Base-by-base conservation (phyloP, 78 protist genomes). In the Isochrysis galbana region DNA sequence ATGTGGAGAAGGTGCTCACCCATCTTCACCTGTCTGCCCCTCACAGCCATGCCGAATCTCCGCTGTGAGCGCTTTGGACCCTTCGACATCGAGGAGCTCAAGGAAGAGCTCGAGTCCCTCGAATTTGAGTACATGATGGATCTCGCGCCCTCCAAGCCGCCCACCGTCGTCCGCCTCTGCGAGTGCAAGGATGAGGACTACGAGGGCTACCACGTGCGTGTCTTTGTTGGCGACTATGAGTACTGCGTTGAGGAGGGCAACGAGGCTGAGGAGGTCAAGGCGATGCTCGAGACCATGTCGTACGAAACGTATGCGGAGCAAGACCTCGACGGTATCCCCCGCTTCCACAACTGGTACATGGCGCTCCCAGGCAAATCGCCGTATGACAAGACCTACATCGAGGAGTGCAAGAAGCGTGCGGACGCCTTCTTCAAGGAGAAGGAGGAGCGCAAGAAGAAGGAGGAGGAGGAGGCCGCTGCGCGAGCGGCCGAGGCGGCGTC, bases 281-380 rank as follows among this genome's bases (percentile, higher is more conserved):
- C 2, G 47, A 77, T 77, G 84, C 84, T 77, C 84, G 84, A 77
- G 84, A 22, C 84, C 2, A 36, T 77, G 47, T 22, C 44, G 25
- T 77, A 77, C 84, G 84, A 77, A 46, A 39, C 47, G 84, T 77
- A 77, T 14, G 84, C 84, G 0, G 84, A 77, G 84, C 84, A 77
- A 26, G 84, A 77, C 84, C 84, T 77, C 26, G 84, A 77, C 34
- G 84, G 84, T 46, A 14, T 77, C 32, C 84, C 84, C 14, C 84
- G 84, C 84, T 77, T 77, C 84, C 84, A 77, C 84, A 77, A 77
- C 84, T 77, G 84, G 84, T 77, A 77, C 47, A 36, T 77, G 47
- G 84, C 84, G 84, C 84, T 77, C 34, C 84, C 84, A 32, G 84
- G 84, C 44, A 77, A 77, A 46, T 77, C 84, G 34, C 84, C 84